Evolutionary conservation across 495 filamentous ascomycete genomes (phyloP), one percentile per base, ranked within the genome.

Genomic region (Apiosordaria backusii): DNA sequence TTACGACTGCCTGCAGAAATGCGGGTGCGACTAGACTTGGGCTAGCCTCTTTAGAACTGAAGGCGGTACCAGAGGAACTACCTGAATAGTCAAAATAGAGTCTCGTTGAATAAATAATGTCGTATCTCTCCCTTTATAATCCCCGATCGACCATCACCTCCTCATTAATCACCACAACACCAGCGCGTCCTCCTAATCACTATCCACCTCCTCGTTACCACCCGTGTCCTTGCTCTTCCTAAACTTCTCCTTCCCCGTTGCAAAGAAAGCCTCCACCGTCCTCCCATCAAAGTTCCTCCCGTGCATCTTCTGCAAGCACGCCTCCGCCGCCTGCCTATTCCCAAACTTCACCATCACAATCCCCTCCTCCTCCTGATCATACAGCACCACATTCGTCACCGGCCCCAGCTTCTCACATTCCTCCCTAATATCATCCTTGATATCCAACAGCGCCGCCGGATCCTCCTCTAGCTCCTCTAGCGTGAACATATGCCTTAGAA

Each of bases 401-500:
- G 89, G 81, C 15, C 95, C 96, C 19, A 96, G 79, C 77, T 96
- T 96, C 45, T 85, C 83, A 75, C 91, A 96, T 76, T 97, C 93
- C 35, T 95, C 91, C 25, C 90, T 87, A 50, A 99, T 90, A 72
- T 99, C 95, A 75, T 96, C 88, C 72, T 95, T 95, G 76, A 98
- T 96, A 66, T 98, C 95, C 6, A 93, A 81, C 60, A 94, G 84
- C 3, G 90, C 91, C 0, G 87, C 85, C 2, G 91, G 88, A 74
- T 99, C 94, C 64, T 94, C 90, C 74, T 90, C 86, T 57, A 99
- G 80, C 77, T 97, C 92, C 35, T 89, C 71, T 26, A 96, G 82
- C 10, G 92, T 96, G 76, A 99, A 99, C 92, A 97, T 96, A 75
- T 96, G 90, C 71, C 92, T 91, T 64, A 99, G 78, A 62, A 98